Evolutionary conservation across 805 yeast genomes (phyloP).

Genomic region (Candida nitratophila): DNA sequence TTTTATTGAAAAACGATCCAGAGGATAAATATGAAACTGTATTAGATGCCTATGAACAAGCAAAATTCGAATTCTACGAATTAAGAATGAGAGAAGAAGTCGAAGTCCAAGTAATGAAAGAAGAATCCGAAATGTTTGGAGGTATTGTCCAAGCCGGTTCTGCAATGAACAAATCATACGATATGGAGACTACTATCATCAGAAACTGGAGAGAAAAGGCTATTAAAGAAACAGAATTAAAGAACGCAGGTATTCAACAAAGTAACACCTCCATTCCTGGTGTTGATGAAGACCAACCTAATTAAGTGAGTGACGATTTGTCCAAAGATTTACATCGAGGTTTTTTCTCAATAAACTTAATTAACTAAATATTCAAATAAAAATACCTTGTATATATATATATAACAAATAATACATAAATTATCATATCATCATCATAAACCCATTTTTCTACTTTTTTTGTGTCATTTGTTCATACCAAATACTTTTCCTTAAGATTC

Average conservation of each 20-base stretch:
- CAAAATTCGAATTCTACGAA: conserved; percentile 83
- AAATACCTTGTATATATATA: neutral
- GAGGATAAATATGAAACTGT: conserved; percentile 25
- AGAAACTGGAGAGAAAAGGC: conserved; percentile 74
- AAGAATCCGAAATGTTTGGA: conserved; percentile 84
- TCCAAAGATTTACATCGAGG: too few relatives aligned
- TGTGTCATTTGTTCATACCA: neutral
- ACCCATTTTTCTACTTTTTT: neutral
- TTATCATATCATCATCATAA: too few relatives aligned
- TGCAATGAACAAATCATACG: conserved; percentile 59
- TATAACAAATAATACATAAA: too few relatives aligned
- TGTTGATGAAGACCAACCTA: conserved; percentile 11
- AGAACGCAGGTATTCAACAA: conserved; percentile 35
- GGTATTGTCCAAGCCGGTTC: conserved; percentile 59
- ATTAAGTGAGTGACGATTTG: too few relatives aligned
- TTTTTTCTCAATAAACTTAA: too few relatives aligned
- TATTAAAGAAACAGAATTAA: conserved; percentile 48
- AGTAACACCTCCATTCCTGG: conserved; percentile 10
- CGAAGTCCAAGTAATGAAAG: conserved; percentile 61
- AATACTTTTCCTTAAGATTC: conserved; percentile 8
- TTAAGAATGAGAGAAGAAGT: conserved; percentile 80
- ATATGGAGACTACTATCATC: conserved; percentile 62
- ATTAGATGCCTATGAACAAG: conserved; percentile 71
- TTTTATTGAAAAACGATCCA: conserved; percentile 34
- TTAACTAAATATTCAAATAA: too few relatives aligned